Conservation (phyloP, 495 filamentous ascomycete species). For the Aspergillus olivimuriae region DNA sequence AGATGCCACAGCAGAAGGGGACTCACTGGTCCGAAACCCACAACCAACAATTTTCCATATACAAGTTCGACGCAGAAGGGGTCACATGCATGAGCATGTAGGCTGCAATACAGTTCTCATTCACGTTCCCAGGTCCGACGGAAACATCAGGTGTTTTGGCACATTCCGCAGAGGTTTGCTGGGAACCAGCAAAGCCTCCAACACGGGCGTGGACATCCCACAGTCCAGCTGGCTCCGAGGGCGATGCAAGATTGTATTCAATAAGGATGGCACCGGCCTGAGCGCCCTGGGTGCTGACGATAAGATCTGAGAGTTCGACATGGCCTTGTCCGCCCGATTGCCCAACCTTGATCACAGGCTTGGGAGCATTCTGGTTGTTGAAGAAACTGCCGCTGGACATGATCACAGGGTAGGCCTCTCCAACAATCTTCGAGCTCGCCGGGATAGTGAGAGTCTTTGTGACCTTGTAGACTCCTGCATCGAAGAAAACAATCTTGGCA, state of each 20-base stretch:
- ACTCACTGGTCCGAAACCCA: conserved; percentile 61
- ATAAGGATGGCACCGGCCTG: conserved; percentile 64
- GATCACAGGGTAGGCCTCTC: conserved; percentile 58
- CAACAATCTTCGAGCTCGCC: conserved; percentile 35
- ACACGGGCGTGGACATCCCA: conserved; percentile 56
- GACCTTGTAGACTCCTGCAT: conserved; percentile 42
- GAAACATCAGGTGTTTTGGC: conserved; percentile 25
- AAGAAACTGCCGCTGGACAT: conserved; percentile 54
- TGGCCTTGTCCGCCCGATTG: conserved; percentile 43
- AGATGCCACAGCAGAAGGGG: not conserved
- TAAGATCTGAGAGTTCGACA: conserved; percentile 55
- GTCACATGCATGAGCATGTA: conserved; percentile 67
- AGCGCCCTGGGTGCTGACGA: conserved; percentile 52
- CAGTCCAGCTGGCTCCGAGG: conserved; percentile 39
- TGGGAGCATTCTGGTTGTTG: conserved; percentile 50
- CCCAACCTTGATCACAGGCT: conserved; percentile 61
- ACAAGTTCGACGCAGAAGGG: conserved; percentile 36
- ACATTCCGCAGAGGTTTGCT: conserved; percentile 44
- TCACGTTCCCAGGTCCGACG: conserved; percentile 29
- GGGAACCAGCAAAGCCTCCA: conserved; percentile 49
- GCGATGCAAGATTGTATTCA: conserved; percentile 58
- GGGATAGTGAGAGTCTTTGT: conserved; percentile 43
- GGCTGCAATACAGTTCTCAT: conserved; percentile 44
- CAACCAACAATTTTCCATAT: conserved; percentile 64
- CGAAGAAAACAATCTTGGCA: conserved; percentile 44